Evolutionary conservation across 2,329 filamentous ascomycete genomes (phyloP).

Genomic region (Penicillium freii): DNA sequence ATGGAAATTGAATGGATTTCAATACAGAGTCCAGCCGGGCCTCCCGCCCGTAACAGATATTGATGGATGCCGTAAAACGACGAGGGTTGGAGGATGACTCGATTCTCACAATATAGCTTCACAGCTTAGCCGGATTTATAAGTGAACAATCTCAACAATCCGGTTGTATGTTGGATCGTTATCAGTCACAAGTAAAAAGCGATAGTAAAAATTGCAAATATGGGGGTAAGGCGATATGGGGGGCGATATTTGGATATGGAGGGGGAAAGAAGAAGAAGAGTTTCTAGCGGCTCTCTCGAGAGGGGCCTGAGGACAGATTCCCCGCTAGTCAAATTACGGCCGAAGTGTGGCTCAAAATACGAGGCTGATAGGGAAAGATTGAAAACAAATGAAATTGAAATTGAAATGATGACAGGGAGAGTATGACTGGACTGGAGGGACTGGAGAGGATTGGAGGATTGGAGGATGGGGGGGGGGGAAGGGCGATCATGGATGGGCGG

Average conservation of each 20-base stretch:
- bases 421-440: background rate
- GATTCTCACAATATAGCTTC: background rate
- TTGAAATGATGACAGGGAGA: constrained; percentile 1
- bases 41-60: constrained; percentile 35
- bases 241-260: constrained; percentile 4
- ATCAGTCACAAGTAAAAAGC: background rate
- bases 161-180: background rate
- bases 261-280: constrained; percentile 10
- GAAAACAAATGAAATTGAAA: background rate
- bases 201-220: background rate
- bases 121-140: background rate
- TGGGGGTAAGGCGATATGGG: background rate
- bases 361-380: constrained; percentile 1
- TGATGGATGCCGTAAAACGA: constrained; percentile 13
- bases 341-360: constrained; percentile 8
- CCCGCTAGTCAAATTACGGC: constrained; percentile 10
- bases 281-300: constrained; percentile 4
- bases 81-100: background rate
- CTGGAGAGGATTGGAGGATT: background rate
- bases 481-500: constrained; percentile 13
- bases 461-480: constrained; percentile 1
- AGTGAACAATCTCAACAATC: background rate
- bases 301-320: constrained; percentile 17
- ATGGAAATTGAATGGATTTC: constrained; percentile 1
- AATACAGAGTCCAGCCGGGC: constrained; percentile 27